Conservation (phyloP, 2,329 filamentous ascomycete genomes). For the Calonectria pauciramosa region DNA sequence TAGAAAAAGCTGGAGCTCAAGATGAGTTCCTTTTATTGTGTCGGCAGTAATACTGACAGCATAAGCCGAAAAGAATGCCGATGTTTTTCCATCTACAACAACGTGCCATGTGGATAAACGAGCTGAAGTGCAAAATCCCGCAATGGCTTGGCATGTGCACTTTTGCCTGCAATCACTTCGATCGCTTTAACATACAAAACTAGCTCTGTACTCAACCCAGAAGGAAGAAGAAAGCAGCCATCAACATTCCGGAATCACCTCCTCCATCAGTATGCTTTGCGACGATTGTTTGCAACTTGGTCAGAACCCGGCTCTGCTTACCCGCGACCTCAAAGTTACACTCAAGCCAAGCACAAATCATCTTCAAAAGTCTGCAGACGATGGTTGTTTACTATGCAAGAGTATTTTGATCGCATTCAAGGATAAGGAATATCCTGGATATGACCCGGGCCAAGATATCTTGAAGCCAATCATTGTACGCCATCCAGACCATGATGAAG, state of each 20-base stretch:
- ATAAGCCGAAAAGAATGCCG: neutral
- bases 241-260: neutral
- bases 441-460: neutral
- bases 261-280: neutral
- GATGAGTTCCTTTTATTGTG: neutral
- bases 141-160: neutral
- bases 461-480: neutral
- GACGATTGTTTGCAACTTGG: neutral
- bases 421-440: neutral
- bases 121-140: neutral
- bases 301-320: neutral
- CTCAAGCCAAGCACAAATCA: neutral
- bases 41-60: neutral
- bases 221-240: neutral
- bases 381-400: neutral
- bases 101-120: neutral
- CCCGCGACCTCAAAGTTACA: neutral
- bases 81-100: neutral
- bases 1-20: neutral
- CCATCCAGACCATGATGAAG: neutral
- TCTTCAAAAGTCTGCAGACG: neutral
- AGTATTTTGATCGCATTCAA: neutral
- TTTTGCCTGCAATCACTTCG: neutral
- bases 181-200: neutral
- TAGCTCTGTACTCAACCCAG: neutral